Base-by-base conservation (phyloP, 1,284 basidiomycete species). In the Cerrena zonata region DNA sequence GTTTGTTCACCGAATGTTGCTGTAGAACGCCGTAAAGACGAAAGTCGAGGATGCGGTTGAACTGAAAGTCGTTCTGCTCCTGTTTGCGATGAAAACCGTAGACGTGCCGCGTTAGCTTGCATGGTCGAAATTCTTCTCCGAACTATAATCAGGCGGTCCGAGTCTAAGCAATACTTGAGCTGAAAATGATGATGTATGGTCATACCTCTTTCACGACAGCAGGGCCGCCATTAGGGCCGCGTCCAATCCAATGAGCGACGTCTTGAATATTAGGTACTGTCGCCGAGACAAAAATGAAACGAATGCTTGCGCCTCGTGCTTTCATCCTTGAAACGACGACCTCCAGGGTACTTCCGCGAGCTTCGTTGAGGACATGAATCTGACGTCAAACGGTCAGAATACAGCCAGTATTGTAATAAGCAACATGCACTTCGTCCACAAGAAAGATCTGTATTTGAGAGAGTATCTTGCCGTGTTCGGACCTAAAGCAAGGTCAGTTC, bases 301-400 rank as follows among this genome's bases (percentile, higher is more conserved):
- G 83, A 19, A 91, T 82, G 1, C 71, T 68, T 1, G 74, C 71
- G n/a, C 80, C 82, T 3, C 81, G 79, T 2, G 81, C 70, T 66
- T 88, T 92, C 89, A 96, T 95, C n/a, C 95, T 82, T 1, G 91
- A 89, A 25, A 96, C 78, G 5, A 97, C 81, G 3, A 96, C 94
- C 69, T 99, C 95, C 2, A 99, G 76, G 2, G 91, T 92, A 51
- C 92, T 90, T 19, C 94, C 94, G 37, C 93, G 80, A 18, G 77
- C 73, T 67, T 98, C 95, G 48, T 92, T 89, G 10, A 99, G 77
- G 44, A 94, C 86, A 65, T 99, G 95, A 2, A 96, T 90, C 91
- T 94, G 55, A 3, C 10, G 44, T 10, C 11, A 13, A 7, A 18
- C 15, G 18, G 40, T 5, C 30, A 4, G 10, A n/a, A 7, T 34